phyloP scores from a whole-genome alignment of 331 rosid species.

The Rosa hybrid region DNA sequence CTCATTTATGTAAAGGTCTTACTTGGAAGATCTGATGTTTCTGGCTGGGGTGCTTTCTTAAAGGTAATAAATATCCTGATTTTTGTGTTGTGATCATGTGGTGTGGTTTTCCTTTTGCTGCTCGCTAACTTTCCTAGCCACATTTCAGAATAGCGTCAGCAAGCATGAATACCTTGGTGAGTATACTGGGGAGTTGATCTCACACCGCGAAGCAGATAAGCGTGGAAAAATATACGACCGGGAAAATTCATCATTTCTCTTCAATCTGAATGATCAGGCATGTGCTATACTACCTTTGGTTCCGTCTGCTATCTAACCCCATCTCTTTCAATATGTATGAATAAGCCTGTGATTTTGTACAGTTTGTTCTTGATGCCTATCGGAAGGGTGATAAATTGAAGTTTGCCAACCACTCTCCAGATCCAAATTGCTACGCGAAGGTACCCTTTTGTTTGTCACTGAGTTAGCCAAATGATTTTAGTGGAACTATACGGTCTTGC shows the following conservation, averaged over 20 bases:
- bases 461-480: conserved; percentile 1
- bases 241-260: conserved; percentile 97
- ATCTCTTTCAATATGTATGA: background rate
- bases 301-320: background rate
- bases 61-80: conserved; percentile 58
- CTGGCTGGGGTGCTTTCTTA: conserved; percentile 99
- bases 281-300: conserved; percentile 19
- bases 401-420: conserved; percentile 98
- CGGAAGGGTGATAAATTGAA: conserved; percentile 96
- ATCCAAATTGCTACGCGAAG: conserved; percentile 99
- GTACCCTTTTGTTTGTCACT: conserved; percentile 33
- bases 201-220: conserved; percentile 97
- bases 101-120: conserved; percentile 17
- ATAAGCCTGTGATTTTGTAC: conserved; percentile 29
- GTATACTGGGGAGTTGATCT: conserved; percentile 96
- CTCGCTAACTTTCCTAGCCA: conserved; percentile 37
- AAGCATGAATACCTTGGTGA: conserved; percentile 99
- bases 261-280: conserved; percentile 98
- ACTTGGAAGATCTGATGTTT: conserved; percentile 94
- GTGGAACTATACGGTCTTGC: background rate
- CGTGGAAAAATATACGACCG: conserved; percentile 99
- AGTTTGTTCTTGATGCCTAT: conserved; percentile 99
- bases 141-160: conserved; percentile 85
- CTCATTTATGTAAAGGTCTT: conserved; percentile 62
- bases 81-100: conserved; percentile 7